Percentiles rank a stretch among this genome's conserved stretches.
Evolutionary conservation across 805 yeast genomes (phyloP).

Genomic region (Kluyveromyces lactis): DNA sequence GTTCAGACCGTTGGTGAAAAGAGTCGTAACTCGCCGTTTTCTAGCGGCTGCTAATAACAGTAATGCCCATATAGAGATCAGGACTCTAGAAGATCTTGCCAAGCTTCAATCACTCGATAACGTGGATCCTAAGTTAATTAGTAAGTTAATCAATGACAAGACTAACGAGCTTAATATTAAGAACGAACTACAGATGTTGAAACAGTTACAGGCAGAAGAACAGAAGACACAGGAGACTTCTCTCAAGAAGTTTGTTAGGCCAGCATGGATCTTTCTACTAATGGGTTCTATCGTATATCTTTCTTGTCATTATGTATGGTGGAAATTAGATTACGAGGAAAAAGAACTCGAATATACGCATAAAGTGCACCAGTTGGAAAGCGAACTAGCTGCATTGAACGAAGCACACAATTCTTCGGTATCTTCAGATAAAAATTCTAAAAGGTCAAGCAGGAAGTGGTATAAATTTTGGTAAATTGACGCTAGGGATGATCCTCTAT

Average conservation of each 20-base stretch:
- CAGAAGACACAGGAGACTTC: conserved; percentile 12
- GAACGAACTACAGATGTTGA: conserved; percentile 23
- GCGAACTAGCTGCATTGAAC: conserved; percentile 11
- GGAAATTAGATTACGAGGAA: conserved; percentile 23
- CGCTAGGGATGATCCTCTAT: too few species aligned
- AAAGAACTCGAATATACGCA: conserved; percentile 16
- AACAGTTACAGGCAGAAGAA: conserved; percentile 16
- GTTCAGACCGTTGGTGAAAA: not conserved
- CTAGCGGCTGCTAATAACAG: not conserved
- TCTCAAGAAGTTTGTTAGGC: conserved; percentile 20
- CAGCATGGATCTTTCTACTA: conserved; percentile 25
- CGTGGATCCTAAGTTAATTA: conserved; percentile 27
- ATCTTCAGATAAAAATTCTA: not conserved
- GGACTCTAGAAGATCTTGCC: conserved; percentile 25
- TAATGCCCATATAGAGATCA: conserved; percentile 8
- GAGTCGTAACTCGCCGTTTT: not conserved
- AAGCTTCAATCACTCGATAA: conserved; percentile 24
- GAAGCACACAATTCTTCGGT: not conserved
- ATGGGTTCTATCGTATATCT: conserved; percentile 27
- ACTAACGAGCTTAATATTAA: conserved; percentile 23
- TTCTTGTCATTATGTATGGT: conserved; percentile 22
- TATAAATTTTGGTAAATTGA: conserved; percentile 2
- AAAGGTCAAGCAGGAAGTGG: not conserved
- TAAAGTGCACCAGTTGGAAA: conserved; percentile 15
- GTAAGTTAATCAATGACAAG: conserved; percentile 22